Conservation (phyloP, 176 grass and related monocot species). For the Triticum turgidum region DNA sequence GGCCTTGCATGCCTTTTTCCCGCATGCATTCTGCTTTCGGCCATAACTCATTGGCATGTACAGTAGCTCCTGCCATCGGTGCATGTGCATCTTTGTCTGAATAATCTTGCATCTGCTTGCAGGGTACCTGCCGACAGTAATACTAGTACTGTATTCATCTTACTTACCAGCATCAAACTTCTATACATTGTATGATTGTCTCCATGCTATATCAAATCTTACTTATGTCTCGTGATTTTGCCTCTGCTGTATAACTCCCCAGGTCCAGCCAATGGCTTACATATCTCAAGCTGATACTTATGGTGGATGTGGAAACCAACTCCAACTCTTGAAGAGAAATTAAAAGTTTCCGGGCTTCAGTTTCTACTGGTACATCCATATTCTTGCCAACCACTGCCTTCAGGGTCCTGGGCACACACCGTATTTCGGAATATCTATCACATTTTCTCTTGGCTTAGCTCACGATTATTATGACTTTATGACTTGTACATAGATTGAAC, state of each 20-base stretch:
- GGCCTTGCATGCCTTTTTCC: not conserved
- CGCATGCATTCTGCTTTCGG: not conserved
- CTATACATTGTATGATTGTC: not conserved
- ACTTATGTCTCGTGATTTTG: slow-evolving; percentile 17
- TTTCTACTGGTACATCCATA: slow-evolving; percentile 31
- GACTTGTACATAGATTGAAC: not conserved
- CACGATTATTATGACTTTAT: not conserved
- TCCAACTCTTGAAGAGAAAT: not conserved
- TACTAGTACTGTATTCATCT: not conserved
- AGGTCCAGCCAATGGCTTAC: slow-evolving; percentile 31
- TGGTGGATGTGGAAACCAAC: slow-evolving; percentile 15
- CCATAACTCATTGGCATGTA: not conserved
- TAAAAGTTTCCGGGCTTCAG: slow-evolving; percentile 27
- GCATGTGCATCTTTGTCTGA: not conserved
- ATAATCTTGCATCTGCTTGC: not conserved
- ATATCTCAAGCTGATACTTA: not conserved
- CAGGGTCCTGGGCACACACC: not conserved
- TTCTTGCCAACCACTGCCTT: not conserved
- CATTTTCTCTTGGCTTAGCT: slow-evolving; percentile 1
- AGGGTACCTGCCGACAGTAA: not conserved
- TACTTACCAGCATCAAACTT: not conserved
- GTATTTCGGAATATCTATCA: not conserved
- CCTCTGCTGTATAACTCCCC: not conserved
- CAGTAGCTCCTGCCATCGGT: not conserved
- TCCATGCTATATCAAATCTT: slow-evolving; percentile 8